Base-by-base conservation (phyloP, 108 stramenopile genomes). In the Chaetoceros muelleri region DNA sequence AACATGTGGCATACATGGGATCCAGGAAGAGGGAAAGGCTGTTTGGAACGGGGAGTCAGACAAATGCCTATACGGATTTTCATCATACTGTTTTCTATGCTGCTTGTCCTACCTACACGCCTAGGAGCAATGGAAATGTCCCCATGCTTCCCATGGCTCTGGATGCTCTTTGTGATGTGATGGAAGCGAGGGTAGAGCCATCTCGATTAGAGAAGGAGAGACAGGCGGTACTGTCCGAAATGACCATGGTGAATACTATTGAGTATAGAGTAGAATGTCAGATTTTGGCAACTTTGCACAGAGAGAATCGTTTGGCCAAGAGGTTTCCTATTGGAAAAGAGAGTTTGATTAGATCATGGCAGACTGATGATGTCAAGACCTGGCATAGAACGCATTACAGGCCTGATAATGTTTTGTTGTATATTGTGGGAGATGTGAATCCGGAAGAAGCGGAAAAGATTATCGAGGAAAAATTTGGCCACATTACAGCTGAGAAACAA, bases 31-130 rank as follows among this genome's bases (percentile, higher is more conserved):
- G 96, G 8, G 94, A 95, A 75, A 81, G 93, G 10, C 81, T 98
- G 28, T 95, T 95, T 65, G 95, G 95, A 28, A 96, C 95, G 13
- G 97, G 95, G 0, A 82, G 77, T 17, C 93, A 95, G 72, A 95
- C 96, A 19, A 53, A 53, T 46, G 97, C 97, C 10, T 98, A 95
- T 72, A 98, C 97, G 47, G 97, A 98, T 65, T 98, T 98, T 70
- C 97, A 98, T 69, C 97, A 98, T 71, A 96, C 95, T 44, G 97
- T 98, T 0, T 98, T 96, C 69, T 98, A 95, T 73, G 97, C 97
- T 1, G 83, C 90, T 8, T 98, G 97, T 66, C 97, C 97, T 44
- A 73, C 74, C 44, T 45, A 64, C 52, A 74, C 81, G 1, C 94
- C 91, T 8, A 54, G 78, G 19, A 44, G 63, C 8, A 25, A 29